Evolutionary conservation across 805 yeast species (phyloP).

Genomic region (Candida ponderosae): DNA sequence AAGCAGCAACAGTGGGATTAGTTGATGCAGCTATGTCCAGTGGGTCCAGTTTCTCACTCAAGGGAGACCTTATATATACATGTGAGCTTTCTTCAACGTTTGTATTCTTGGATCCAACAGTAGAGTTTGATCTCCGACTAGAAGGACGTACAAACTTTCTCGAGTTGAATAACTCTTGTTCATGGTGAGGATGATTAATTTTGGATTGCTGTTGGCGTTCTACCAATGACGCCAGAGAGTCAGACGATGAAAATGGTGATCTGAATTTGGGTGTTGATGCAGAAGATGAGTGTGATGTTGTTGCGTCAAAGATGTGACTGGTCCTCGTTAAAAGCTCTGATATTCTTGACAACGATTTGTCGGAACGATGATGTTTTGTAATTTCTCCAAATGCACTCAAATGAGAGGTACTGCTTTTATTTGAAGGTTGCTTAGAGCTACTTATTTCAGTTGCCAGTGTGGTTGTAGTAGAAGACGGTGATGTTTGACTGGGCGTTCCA

Average conservation of each 20-base stretch:
- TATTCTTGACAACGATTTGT: background rate
- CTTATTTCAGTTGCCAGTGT: too few relatives aligned
- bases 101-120: too few relatives aligned
- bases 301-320: background rate
- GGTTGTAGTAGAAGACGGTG: too few relatives aligned
- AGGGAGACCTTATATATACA: constrained; percentile 3
- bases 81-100: background rate
- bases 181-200: constrained; percentile 34
- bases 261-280: background rate
- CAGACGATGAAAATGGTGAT: constrained; percentile 25
- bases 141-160: background rate
- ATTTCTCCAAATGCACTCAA: too few relatives aligned
- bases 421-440: too few relatives aligned
- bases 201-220: constrained; percentile 33
- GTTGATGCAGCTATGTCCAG: background rate
- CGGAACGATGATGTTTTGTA: background rate
- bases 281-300: background rate
- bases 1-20: background rate
- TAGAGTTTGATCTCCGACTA: background rate
- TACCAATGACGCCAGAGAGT: constrained; percentile 27
- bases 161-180: constrained; percentile 22
- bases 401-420: too few relatives aligned
- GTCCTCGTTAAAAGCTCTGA: background rate
- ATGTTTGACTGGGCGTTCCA: too few relatives aligned
- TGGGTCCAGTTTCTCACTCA: constrained; percentile 1